Conservation (phyloP, 176 grass and related monocot species). For the Echinochloa phyllopogon region DNA sequence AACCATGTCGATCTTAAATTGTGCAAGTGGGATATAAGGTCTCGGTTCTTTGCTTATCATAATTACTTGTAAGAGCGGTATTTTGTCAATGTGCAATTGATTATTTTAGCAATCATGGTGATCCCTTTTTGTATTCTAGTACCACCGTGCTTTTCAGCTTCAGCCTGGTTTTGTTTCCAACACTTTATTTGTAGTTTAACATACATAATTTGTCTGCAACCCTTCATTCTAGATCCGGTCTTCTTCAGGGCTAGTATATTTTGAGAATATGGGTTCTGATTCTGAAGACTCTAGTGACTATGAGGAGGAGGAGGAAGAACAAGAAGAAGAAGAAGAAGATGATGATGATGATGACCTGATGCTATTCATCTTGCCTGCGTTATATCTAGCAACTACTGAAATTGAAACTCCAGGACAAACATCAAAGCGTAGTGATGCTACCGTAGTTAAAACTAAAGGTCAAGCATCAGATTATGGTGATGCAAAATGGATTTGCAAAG, state of each 20-base stretch:
- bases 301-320: conserved; percentile 37
- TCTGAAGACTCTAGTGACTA: conserved; percentile 33
- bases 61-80: not conserved
- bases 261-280: conserved; percentile 38
- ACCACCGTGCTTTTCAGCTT: not conserved
- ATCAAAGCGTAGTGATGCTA: not conserved
- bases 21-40: not conserved
- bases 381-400: conserved; percentile 38
- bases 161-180: not conserved
- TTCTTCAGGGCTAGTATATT: conserved; percentile 18
- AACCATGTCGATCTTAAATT: not conserved
- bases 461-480: not conserved
- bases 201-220: not conserved
- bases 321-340: conserved; percentile 26
- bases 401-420: not conserved
- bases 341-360: conserved; percentile 55
- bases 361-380: conserved; percentile 46
- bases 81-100: not conserved
- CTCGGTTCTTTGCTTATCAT: not conserved
- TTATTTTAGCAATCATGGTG: not conserved
- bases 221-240: not conserved
- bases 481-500: conserved; percentile 42
- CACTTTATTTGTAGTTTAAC: not conserved
- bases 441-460: not conserved
- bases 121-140: not conserved